phyloP scores from a whole-genome alignment of 108 stramenopile species.

The Aurantiochytrium sp. region DNA sequence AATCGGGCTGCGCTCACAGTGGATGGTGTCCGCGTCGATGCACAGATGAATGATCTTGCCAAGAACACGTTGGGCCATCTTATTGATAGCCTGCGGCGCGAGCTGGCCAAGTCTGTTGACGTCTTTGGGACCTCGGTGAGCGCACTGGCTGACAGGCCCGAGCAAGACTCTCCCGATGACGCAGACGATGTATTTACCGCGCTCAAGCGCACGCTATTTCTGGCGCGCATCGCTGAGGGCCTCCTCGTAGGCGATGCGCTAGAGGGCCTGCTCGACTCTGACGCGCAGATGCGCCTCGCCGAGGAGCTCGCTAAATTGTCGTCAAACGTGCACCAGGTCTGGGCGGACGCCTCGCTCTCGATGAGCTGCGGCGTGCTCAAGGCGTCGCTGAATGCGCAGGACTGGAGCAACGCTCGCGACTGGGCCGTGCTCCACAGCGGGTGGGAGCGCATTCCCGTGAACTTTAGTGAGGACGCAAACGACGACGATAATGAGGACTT shows the following conservation, averaged over 20 bases:
- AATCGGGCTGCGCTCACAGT: background rate
- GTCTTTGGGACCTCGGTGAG: background rate
- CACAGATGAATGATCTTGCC: background rate
- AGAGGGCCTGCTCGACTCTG: background rate
- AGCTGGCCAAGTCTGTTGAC: background rate
- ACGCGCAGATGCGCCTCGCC: background rate
- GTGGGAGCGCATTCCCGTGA: conserved; percentile 26
- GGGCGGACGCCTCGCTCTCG: background rate
- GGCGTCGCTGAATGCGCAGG: background rate
- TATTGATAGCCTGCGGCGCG: background rate
- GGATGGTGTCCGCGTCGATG: background rate
- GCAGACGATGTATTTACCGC: background rate
- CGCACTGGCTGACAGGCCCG: background rate
- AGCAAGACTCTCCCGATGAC: background rate
- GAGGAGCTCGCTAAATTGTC: background rate
- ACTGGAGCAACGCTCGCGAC: conserved; percentile 10
- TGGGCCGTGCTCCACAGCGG: background rate
- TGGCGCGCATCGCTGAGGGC: background rate
- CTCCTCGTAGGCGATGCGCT: background rate
- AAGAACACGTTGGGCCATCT: background rate
- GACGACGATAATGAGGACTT: background rate
- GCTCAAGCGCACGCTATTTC: background rate
- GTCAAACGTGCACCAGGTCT: background rate
- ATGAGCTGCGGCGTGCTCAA: background rate
- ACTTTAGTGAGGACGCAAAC: background rate